A percentile compares a stretch with the other conserved stretches of the same genome.
phyloP scores from a whole-genome alignment of 768 basidiomycete genomes.

The Kwoniella shandongensis region DNA sequence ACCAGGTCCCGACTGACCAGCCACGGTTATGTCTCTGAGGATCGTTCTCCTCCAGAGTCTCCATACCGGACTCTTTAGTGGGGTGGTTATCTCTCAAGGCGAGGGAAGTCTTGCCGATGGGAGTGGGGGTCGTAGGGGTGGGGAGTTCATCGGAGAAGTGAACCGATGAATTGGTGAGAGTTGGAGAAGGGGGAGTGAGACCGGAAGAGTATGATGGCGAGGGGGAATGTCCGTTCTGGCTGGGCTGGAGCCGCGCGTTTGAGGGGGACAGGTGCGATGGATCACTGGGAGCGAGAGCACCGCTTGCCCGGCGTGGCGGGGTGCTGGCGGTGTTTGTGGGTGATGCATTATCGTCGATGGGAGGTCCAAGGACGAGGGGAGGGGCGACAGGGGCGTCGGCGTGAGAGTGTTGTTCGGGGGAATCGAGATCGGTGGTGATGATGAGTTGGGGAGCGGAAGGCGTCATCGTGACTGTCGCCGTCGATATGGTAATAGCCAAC shows the following conservation, averaged over 20 bases:
- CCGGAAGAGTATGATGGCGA: conserved; percentile 33
- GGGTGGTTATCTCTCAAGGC: conserved; percentile 50
- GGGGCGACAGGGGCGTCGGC: conserved; percentile 5
- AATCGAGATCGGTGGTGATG: conserved; percentile 45
- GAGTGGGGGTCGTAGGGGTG: conserved; percentile 28
- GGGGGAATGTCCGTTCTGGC: conserved; percentile 21
- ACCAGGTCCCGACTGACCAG: conserved; percentile 37
- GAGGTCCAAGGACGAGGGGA: conserved; percentile 13
- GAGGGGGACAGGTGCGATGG: conserved; percentile 32
- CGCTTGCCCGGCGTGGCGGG: conserved; percentile 14
- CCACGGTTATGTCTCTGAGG: conserved; percentile 29
- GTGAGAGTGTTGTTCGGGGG: conserved; percentile 8
- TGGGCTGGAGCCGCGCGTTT: conserved; percentile 11
- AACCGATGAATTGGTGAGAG: conserved; percentile 38
- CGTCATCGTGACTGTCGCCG: conserved; percentile 3
- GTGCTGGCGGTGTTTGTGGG: conserved; percentile 8
- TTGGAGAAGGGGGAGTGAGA: conserved; percentile 40
- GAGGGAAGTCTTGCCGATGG: conserved; percentile 25
- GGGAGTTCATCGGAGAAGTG: conserved; percentile 41
- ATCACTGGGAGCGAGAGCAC: conserved; percentile 6
- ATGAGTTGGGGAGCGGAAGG: conserved; percentile 36
- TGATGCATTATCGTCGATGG: conserved; percentile 13
- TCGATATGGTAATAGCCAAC: not conserved
- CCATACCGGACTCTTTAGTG: conserved; percentile 35
- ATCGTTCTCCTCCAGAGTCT: conserved; percentile 32